A percentile compares a stretch with the other conserved stretches of the same genome.
Conservation (phyloP, 805 yeast genomes). For the Kregervanrija fluxuum region DNA sequence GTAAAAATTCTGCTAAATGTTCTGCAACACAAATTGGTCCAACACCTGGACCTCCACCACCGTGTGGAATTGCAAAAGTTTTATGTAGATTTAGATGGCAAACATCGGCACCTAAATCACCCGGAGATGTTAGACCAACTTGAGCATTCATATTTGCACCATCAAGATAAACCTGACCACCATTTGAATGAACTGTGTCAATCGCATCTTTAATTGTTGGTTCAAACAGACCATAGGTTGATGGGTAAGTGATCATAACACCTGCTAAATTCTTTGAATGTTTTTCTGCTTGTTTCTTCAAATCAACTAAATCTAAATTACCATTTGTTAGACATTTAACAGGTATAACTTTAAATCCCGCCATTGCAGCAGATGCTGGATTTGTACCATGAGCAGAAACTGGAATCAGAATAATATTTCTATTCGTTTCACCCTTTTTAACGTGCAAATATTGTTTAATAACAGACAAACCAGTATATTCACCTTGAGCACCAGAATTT, state of each 20-base stretch:
- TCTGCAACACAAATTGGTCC: conserved; percentile 93
- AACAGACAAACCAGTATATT: conserved; percentile 86
- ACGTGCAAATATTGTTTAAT: conserved; percentile 66
- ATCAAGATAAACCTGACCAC: conserved; percentile 95
- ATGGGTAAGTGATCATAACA: conserved; percentile 94
- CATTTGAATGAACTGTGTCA: conserved; percentile 73
- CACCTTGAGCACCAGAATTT: conserved; percentile 98
- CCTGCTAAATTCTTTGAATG: conserved; percentile 73
- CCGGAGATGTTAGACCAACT: conserved; percentile 95
- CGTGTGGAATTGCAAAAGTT: conserved; percentile 96
- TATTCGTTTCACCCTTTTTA: conserved; percentile 57
- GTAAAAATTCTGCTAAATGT: conserved; percentile 76
- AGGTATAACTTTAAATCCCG: conserved; percentile 89
- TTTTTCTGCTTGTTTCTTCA: conserved; percentile 63
- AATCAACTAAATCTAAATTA: conserved; percentile 73
- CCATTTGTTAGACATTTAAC: conserved; percentile 84
- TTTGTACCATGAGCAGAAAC: conserved; percentile 98
- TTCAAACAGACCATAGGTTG: conserved; percentile 94
- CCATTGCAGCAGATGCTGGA: conserved; percentile 98
- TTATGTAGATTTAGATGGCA: conserved; percentile 96
- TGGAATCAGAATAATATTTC: conserved; percentile 90
- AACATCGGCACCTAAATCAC: conserved; percentile 96
- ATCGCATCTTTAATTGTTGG: conserved; percentile 84
- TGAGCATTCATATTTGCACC: conserved; percentile 99
- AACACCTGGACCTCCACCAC: conserved; percentile 99